Base-by-base conservation (phyloP, 2,329 filamentous ascomycete genomes). In the Ophiocordyceps sinensis region DNA sequence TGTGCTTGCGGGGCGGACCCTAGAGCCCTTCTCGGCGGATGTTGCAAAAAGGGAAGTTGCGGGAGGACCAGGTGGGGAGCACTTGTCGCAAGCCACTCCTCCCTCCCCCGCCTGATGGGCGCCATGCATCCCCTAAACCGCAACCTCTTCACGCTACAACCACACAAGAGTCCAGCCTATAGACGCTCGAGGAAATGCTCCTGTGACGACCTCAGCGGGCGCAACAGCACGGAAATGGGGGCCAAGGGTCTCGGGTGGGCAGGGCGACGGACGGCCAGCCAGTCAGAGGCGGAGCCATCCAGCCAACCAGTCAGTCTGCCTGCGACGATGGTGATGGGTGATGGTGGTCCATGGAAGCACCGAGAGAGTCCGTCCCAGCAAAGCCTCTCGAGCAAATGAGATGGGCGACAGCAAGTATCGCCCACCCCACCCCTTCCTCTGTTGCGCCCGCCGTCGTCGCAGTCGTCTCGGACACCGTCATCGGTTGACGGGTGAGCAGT, bases 191-290 rank as follows among this genome's bases (percentile, higher is more conserved):
- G 35, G 28, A 35, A 23, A 28, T 46, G 45, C 44, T 48, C 48
- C 45, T 42, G 48, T 51, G 47, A 51, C 45, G 38, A 32, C 38
- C 40, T 41, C 28, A 36, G 32, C 14, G 32, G 32, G 9, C 32
- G 32, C 32, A 35, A 35, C 23, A 26, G 23, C 23, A 26, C 23
- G 4, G 19, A 10, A 14, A 3, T 10, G n/a, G 32, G 17, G 32
- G 14, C 32, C 32, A 5, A 17, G 9, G 32, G 15, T 15, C 17
- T n/a, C n/a, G 14, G 32, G 30, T 14, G 17, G 32, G 32, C 23
- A 26, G 32, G n/a, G 8, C 9, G n/a, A 15, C 10, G 6, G 32
- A 17, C 32, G 32, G 10, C 14, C 5, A 7, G n/a, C 32, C 32
- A 35, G 32, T 35, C 32, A 35, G 32, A n/a, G 13, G 4, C 14